These are phyloP conservation scores for Melaleuca quinquenervia DNA, from an alignment of 345 rosid genomes.

Conservation along the genomic window DNA sequence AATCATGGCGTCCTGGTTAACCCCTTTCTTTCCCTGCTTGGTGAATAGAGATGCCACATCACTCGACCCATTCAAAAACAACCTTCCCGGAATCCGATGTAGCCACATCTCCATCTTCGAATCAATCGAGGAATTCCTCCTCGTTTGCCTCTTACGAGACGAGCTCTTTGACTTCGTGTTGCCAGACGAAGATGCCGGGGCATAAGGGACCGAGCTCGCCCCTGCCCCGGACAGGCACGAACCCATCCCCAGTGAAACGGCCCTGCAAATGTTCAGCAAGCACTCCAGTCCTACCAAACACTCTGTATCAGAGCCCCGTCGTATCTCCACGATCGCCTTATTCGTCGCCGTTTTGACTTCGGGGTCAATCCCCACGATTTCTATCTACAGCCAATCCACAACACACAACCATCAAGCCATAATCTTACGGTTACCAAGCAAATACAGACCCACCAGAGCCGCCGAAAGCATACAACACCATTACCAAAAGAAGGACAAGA, in stretches of 20 bases:
- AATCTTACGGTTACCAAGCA: neutral
- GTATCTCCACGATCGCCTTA: neutral
- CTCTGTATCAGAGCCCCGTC: neutral
- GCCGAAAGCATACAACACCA: neutral
- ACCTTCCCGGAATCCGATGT: slow-evolving; percentile 25
- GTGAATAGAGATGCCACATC: slow-evolving; percentile 23
- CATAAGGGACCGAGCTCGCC: slow-evolving; percentile 16
- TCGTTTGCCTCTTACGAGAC: slow-evolving; percentile 5
- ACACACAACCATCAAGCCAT: neutral
- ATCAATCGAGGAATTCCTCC: slow-evolving; percentile 11
- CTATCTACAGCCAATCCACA: neutral
- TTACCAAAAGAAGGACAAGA: neutral
- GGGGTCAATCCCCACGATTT: neutral
- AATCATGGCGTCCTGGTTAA: slow-evolving; percentile 40
- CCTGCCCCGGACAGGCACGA: slow-evolving; percentile 31
- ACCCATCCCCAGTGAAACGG: slow-evolving; percentile 26
- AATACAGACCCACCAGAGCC: neutral
- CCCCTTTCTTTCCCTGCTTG: slow-evolving; percentile 35
- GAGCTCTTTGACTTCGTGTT: slow-evolving; percentile 13
- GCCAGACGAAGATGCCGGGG: slow-evolving; percentile 16
- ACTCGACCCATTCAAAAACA: slow-evolving; percentile 28
- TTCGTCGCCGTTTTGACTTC: neutral
- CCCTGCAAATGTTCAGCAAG: slow-evolving; percentile 28
- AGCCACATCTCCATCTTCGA: slow-evolving; percentile 18
- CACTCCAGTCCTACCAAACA: slow-evolving; percentile 30